phyloP scores from a whole-genome alignment of 331 rosid genomes.

The Phaseolus coccineus region DNA sequence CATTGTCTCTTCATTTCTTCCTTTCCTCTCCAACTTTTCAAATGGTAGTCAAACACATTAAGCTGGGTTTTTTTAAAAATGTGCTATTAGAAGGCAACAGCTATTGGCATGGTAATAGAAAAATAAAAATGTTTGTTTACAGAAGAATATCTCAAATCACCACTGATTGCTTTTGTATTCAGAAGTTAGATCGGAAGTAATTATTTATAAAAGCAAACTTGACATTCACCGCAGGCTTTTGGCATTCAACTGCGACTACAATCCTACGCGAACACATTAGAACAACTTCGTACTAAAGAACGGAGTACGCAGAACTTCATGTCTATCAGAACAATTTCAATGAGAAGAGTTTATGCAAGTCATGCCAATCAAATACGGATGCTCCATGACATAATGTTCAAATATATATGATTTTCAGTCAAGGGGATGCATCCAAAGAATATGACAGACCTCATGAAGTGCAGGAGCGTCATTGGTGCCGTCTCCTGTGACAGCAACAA shows the following conservation, averaged over 20 bases:
- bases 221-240: slow-evolving; percentile 22
- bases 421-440: slow-evolving; percentile 42
- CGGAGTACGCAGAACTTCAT: slow-evolving; percentile 28
- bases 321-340: slow-evolving; percentile 35
- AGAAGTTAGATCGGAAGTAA: slow-evolving; percentile 23
- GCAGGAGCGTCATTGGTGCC: slow-evolving; percentile 99
- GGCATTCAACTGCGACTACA: slow-evolving; percentile 34
- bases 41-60: slow-evolving; percentile 35
- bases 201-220: slow-evolving; percentile 17
- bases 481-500: slow-evolving; percentile 99
- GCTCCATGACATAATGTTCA: slow-evolving; percentile 30
- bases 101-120: slow-evolving; percentile 24
- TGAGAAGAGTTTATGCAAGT: not conserved
- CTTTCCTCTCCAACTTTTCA: slow-evolving; percentile 12
- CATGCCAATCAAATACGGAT: slow-evolving; percentile 34
- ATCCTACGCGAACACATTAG: slow-evolving; percentile 37
- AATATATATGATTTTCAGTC: slow-evolving; percentile 27
- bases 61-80: slow-evolving; percentile 28
- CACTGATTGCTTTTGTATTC: slow-evolving; percentile 12
- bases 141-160: slow-evolving; percentile 1
- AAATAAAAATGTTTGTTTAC: slow-evolving; percentile 17
- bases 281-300: slow-evolving; percentile 18
- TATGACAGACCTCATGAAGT: slow-evolving; percentile 86
- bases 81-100: slow-evolving; percentile 31
- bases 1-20: not conserved